Percentiles rank a stretch among this genome's conserved stretches.
Conservation (phyloP, 75 land plant genomes). For the Selaginella tamariscina region DNA sequence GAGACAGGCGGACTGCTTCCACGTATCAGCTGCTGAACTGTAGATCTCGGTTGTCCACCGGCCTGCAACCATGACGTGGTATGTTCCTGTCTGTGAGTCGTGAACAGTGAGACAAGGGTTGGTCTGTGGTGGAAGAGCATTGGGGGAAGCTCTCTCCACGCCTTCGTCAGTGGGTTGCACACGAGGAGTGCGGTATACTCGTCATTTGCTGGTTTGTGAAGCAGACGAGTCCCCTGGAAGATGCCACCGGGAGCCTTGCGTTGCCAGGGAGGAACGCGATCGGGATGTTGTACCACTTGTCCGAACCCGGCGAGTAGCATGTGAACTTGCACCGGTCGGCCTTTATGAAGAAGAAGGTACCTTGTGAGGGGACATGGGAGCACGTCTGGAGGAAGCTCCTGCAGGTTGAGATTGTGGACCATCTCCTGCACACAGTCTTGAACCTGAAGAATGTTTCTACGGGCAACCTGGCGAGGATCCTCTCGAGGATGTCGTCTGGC, state of each 20-base stretch:
- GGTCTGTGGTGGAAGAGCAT: constrained; percentile 19
- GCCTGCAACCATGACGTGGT: constrained; percentile 19
- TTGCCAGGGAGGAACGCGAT: constrained; percentile 19
- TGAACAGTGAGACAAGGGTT: constrained; percentile 17
- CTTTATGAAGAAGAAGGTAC: constrained; percentile 28
- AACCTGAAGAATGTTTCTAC: constrained; percentile 48
- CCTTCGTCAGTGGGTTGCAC: constrained; percentile 21
- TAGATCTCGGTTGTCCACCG: constrained; percentile 24
- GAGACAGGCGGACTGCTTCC: constrained; percentile 18
- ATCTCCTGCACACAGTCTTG: constrained; percentile 58
- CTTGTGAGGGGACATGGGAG: constrained; percentile 33
- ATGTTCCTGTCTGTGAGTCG: constrained; percentile 5
- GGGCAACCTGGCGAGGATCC: constrained; percentile 60
- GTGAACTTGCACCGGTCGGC: constrained; percentile 18
- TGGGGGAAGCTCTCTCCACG: constrained; percentile 19
- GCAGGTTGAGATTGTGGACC: constrained; percentile 41
- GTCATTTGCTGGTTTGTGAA: constrained; percentile 13
- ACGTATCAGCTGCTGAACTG: constrained; percentile 13
- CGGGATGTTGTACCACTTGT: constrained; percentile 18
- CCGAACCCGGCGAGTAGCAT: constrained; percentile 1
- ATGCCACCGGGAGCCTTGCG: constrained; percentile 18
- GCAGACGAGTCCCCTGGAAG: constrained; percentile 20
- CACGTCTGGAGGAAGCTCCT: constrained; percentile 43
- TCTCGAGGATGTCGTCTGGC: constrained; percentile 54
- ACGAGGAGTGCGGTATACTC: constrained; percentile 15